phyloP scores from a whole-genome alignment of 2,329 filamentous ascomycete species.

The Stemphylium vesicarium region DNA sequence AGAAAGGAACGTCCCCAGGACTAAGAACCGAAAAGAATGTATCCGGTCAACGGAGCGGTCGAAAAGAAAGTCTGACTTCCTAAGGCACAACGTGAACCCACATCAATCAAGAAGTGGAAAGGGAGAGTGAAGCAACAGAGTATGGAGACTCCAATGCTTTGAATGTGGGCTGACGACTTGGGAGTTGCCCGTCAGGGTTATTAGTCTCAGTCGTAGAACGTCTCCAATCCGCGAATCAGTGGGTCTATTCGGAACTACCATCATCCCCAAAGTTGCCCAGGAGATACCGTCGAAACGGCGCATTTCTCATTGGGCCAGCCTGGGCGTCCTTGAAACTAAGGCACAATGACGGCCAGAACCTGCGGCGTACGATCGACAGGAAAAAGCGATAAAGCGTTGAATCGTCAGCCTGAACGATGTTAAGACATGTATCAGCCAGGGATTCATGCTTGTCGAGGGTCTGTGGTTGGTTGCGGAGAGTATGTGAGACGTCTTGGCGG shows the following conservation, averaged over 20 bases:
- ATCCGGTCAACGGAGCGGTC: conserved; percentile 41
- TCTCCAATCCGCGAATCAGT: conserved; percentile 31
- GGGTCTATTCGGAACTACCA: conserved; percentile 18
- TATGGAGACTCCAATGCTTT: conserved; percentile 41
- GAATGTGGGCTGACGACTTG: conserved; percentile 29
- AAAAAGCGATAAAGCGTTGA: conserved; percentile 2
- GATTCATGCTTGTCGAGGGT: conserved; percentile 3
- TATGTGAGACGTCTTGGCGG: conserved; percentile 37
- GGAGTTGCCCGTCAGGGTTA: conserved; percentile 21
- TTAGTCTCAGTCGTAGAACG: conserved; percentile 29
- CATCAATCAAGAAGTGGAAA: conserved; percentile 25
- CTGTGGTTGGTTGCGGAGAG: conserved; percentile 24
- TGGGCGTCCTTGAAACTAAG: conserved; percentile 33
- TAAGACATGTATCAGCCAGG: conserved; percentile 5
- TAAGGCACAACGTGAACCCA: conserved; percentile 10
- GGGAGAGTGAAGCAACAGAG: conserved; percentile 25
- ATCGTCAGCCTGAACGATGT: neutral
- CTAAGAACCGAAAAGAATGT: conserved; percentile 29
- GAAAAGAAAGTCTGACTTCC: conserved; percentile 29
- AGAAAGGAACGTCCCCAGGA: conserved; percentile 37
- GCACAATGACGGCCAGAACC: conserved; percentile 23
- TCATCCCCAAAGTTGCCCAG: conserved; percentile 10
- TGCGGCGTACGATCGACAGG: conserved; percentile 15
- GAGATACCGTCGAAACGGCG: conserved; percentile 21
- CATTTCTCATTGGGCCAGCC: conserved; percentile 22